Conservation (phyloP, 306 rosid genomes). For the Lathyrus aphaca region DNA sequence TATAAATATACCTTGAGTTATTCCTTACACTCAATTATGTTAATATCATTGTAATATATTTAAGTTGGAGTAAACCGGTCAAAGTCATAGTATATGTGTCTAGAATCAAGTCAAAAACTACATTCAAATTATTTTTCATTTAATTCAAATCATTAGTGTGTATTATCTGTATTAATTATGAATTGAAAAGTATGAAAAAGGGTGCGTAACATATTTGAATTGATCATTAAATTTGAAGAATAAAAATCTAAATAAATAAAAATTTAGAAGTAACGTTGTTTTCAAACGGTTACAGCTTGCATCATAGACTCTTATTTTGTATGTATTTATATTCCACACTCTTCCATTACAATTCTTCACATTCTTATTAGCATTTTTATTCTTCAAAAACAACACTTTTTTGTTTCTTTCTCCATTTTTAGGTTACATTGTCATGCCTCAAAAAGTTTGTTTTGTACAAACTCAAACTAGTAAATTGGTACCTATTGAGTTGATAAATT, state of each 20-base stretch:
- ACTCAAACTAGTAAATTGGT: background rate
- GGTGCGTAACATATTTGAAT: background rate
- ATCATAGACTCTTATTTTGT: background rate
- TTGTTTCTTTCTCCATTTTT: background rate
- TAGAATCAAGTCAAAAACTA: too few species aligned
- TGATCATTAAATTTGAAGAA: background rate
- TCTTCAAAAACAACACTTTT: background rate
- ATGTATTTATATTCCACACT: background rate
- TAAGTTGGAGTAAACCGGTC: too few species aligned
- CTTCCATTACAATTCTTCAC: background rate
- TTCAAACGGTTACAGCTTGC: background rate
- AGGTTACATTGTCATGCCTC: background rate
- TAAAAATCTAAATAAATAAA: background rate
- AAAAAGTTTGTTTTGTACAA: background rate
- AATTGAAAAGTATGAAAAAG: background rate
- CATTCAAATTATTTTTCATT: too few species aligned
- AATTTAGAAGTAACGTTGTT: background rate
- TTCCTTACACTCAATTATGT: too few species aligned
- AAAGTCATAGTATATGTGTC: too few species aligned
- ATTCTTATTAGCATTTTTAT: background rate
- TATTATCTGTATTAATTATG: background rate
- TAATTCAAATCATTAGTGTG: too few species aligned
- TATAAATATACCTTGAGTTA: too few species aligned
- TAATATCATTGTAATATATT: too few species aligned
- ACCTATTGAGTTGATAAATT: too few species aligned